Base-by-base conservation (phyloP, 495 filamentous ascomycete species). In the Penicillium pancosmium region DNA sequence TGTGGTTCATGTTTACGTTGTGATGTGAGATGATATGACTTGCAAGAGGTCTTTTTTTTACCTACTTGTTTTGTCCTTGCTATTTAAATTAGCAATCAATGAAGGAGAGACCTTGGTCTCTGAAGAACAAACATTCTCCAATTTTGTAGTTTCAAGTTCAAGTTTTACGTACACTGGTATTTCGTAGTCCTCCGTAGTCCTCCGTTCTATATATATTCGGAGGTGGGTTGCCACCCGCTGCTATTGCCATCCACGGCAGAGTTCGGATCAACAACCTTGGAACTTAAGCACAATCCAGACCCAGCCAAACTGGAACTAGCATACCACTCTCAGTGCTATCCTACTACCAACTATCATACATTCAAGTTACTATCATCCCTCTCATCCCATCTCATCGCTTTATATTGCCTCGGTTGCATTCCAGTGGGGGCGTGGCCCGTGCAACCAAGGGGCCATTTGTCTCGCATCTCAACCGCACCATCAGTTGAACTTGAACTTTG, bases 1-100 rank as follows among this genome's bases (percentile, higher is more conserved):
- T 71, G 66, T 66, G 63, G 60, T 59, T 67, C 59, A 67, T 52
- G 65, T 65, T 66, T 60, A 72, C 58, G 67, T 66, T 67, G 63
- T 47, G 66, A 73, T 67, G 64, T 55, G 64, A 65, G 69, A 73
- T 69, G 64, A 70, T 60, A 48, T 54, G 63, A 68, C 61, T 50
- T 55, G 23, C 31, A 16, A 7, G 35, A n/a, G 52, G 16, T 52
- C 27, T 51, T 51, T 34, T 21, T 44, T 52, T 55, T 38, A 18
- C 36, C 27, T 31, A 31, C 27, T 31, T 31, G 27, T 31, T 38
- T 52, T 11, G 59, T 59, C 63, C 52, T 49, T 59, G 63, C 63
- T 65, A 65, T 59, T 62, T 56, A 48, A 55, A 57, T 31, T 67
- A 68, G 59, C 59, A 62, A 65, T 60, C 47, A 65, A 65, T 57